phyloP scores from a whole-genome alignment of 2,329 filamentous ascomycete species.

The Bipolaris zeicola region DNA sequence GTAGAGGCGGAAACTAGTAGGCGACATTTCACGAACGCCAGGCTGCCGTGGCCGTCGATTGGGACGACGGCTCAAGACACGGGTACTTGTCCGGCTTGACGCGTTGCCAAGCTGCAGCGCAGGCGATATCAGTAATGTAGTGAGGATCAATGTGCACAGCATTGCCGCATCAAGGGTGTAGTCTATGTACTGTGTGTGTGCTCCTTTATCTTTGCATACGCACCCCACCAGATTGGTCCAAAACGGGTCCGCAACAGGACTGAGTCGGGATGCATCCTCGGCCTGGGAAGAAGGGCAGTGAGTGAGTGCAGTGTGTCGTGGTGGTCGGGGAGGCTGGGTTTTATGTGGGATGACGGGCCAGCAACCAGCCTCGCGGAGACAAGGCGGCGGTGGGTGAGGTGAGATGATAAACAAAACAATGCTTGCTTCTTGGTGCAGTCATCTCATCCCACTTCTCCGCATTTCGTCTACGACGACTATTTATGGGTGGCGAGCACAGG shows the following conservation, averaged over 20 bases:
- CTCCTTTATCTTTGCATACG: conserved; percentile 14
- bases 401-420: conserved; percentile 8
- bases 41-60: conserved; percentile 1
- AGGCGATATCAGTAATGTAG: not conserved
- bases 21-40: not conserved
- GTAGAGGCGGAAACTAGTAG: not conserved
- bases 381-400: not conserved
- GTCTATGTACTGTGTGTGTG: not conserved
- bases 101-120: conserved; percentile 16
- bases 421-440: conserved; percentile 17
- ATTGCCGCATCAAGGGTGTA: conserved; percentile 10
- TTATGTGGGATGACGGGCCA: not conserved
- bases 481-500: conserved; percentile 42
- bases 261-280: not conserved
- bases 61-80: conserved; percentile 20
- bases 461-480: conserved; percentile 42
- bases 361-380: not conserved
- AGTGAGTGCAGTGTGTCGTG: not conserved
- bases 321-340: not conserved
- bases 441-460: conserved; percentile 43
- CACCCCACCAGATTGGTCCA: not conserved
- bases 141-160: conserved; percentile 7
- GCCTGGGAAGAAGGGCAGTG: not conserved
- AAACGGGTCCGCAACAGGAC: not conserved
- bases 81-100: conserved; percentile 12